Evolutionary conservation across 768 basidiomycete species (phyloP).

Genomic region (Russula foetens): DNA sequence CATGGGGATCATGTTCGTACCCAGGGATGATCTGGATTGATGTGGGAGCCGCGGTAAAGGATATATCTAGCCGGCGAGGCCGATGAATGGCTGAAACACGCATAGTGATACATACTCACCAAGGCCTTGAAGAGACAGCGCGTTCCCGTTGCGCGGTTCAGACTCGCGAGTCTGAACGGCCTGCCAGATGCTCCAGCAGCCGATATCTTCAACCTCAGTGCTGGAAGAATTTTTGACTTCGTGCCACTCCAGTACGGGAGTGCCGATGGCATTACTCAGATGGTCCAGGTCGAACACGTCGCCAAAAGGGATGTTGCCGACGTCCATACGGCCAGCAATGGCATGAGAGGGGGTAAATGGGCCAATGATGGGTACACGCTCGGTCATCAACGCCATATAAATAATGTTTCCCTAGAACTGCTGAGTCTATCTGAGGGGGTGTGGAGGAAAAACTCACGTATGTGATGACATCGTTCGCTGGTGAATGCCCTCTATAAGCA

Average conservation of each 20-base stretch:
- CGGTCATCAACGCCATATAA: constrained; percentile 33
- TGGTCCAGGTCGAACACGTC: constrained; percentile 37
- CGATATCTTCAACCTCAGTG: constrained; percentile 29
- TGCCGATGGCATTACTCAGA: constrained; percentile 29
- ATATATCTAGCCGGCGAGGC: constrained; percentile 25
- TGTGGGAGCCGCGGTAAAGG: constrained; percentile 30
- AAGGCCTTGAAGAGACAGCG: constrained; percentile 26
- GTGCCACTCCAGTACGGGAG: constrained; percentile 34
- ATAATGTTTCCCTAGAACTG: constrained; percentile 30
- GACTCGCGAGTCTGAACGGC: constrained; percentile 26
- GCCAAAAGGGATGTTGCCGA: constrained; percentile 29
- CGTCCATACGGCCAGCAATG: constrained; percentile 26
- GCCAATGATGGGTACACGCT: constrained; percentile 34
- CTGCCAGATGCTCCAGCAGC: constrained; percentile 39
- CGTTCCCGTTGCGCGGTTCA: constrained; percentile 22
- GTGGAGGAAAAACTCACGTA: constrained; percentile 35
- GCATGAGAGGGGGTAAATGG: constrained; percentile 34
- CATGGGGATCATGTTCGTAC: constrained; percentile 28
- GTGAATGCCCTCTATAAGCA: neutral
- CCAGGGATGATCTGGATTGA: constrained; percentile 28
- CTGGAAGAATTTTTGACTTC: constrained; percentile 33
- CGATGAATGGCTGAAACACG: neutral
- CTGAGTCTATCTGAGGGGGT: neutral
- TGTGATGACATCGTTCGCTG: constrained; percentile 76
- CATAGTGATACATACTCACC: constrained; percentile 19